Conservation (phyloP, 192 early-diverging fungal genomes). For the Coemansia erecta region DNA sequence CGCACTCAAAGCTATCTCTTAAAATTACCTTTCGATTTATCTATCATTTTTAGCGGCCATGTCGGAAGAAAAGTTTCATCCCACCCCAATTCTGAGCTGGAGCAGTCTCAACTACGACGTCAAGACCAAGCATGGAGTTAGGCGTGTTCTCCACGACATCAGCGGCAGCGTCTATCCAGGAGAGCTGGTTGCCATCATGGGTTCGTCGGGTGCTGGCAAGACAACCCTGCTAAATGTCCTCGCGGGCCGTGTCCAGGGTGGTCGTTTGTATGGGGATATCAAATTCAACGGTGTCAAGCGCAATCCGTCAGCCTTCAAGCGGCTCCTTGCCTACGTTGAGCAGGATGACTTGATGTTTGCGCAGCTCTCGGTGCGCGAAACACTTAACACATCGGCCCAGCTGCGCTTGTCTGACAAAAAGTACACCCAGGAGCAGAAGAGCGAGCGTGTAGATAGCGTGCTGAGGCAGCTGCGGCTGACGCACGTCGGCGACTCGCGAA, state of each 20-base stretch:
- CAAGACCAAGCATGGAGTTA: constrained; percentile 29
- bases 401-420: constrained; percentile 61
- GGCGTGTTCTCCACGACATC: constrained; percentile 61
- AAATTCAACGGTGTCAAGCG: constrained; percentile 51
- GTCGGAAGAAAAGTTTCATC: too few species aligned
- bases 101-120: constrained; percentile 42
- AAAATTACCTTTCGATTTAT: too few species aligned
- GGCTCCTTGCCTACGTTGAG: constrained; percentile 50
- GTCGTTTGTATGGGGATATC: constrained; percentile 56
- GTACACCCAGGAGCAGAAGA: constrained; percentile 52
- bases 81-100: constrained; percentile 39
- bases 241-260: constrained; percentile 62
- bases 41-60: too few species aligned
- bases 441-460: constrained; percentile 59
- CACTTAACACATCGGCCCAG: constrained; percentile 66
- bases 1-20: too few species aligned
- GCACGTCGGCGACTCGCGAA: constrained; percentile 55
- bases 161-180: constrained; percentile 70
- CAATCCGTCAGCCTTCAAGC: constrained; percentile 39
- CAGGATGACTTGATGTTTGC: constrained; percentile 55
- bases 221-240: constrained; percentile 76
- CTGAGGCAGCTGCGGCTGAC: constrained; percentile 63
- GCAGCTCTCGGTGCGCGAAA: constrained; percentile 71
- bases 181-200: constrained; percentile 86
- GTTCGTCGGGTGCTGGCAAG: constrained; percentile 87